phyloP scores from a whole-genome alignment of 2,329 filamentous ascomycete species.

The Trichoderma semiorbis region DNA sequence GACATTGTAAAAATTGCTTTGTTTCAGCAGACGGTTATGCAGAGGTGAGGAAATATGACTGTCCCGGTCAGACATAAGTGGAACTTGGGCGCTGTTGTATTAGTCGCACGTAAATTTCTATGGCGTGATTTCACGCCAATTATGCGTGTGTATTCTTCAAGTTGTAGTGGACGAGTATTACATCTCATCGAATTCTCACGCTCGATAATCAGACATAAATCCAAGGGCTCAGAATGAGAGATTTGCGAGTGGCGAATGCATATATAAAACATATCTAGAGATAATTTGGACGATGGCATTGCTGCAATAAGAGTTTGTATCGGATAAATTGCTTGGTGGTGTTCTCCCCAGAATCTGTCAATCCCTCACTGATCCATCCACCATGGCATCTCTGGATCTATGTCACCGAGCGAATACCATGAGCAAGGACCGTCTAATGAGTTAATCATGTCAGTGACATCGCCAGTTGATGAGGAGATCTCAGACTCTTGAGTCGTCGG shows the following conservation, averaged over 20 bases:
- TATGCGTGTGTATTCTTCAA: background rate
- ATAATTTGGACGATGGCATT: background rate
- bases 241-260: background rate
- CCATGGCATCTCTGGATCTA: background rate
- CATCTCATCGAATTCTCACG: background rate
- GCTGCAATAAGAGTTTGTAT: background rate
- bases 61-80: background rate
- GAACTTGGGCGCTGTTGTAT: background rate
- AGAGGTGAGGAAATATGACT: background rate
- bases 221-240: background rate
- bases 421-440: background rate
- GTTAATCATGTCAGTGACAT: background rate
- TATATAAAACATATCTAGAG: background rate
- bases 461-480: background rate
- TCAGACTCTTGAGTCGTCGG: background rate
- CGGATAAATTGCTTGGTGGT: background rate
- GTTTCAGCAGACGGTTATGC: background rate
- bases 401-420: background rate
- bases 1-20: conserved; percentile 1
- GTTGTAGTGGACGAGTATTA: background rate
- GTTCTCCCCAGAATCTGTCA: background rate
- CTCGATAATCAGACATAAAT: background rate
- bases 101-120: background rate
- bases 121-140: background rate
- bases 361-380: background rate